A percentile compares a stretch with the other conserved stretches of the same genome.
Conservation (phyloP, 1,139 yeast species). For the Candida gigantensis region DNA sequence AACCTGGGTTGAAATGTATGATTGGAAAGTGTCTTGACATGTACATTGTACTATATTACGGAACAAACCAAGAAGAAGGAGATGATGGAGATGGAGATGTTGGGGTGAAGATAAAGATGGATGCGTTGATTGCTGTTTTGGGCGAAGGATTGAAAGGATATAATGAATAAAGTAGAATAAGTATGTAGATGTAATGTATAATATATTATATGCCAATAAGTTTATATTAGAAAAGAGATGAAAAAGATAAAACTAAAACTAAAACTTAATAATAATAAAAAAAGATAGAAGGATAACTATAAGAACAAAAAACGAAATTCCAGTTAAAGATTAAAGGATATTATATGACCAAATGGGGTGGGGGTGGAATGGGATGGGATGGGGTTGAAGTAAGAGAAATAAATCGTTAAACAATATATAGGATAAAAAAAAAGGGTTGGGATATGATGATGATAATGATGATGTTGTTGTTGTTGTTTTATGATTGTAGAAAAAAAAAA, state of each 20-base stretch:
- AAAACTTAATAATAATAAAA: neutral
- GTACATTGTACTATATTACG: conserved; percentile 4
- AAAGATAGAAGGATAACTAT: neutral
- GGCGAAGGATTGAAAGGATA: conserved; percentile 37
- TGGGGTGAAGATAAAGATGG: conserved; percentile 46
- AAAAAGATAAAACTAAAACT: neutral
- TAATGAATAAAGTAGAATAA: conserved; percentile 5
- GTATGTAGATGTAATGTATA: neutral
- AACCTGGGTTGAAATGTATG: conserved; percentile 29
- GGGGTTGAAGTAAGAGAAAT: too few relatives aligned
- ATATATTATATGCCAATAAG: neutral
- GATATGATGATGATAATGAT: too few relatives aligned
- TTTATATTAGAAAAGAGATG: neutral
- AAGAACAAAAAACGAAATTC: too few relatives aligned
- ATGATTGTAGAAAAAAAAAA: too few relatives aligned
- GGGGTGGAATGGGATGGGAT: too few relatives aligned
- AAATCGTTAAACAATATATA: too few relatives aligned
- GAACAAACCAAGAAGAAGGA: conserved; percentile 9
- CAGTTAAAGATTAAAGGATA: too few relatives aligned
- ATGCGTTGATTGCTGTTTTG: conserved; percentile 33
- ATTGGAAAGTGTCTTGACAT: conserved; percentile 16
- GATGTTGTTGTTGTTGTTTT: too few relatives aligned
- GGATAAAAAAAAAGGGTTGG: too few relatives aligned
- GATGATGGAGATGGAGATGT: conserved; percentile 34
- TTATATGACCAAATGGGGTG: too few relatives aligned